Percentiles rank a stretch among this genome's conserved stretches.
Evolutionary conservation across 1,139 yeast species (phyloP).

Genomic region (Pichia sp.): DNA sequence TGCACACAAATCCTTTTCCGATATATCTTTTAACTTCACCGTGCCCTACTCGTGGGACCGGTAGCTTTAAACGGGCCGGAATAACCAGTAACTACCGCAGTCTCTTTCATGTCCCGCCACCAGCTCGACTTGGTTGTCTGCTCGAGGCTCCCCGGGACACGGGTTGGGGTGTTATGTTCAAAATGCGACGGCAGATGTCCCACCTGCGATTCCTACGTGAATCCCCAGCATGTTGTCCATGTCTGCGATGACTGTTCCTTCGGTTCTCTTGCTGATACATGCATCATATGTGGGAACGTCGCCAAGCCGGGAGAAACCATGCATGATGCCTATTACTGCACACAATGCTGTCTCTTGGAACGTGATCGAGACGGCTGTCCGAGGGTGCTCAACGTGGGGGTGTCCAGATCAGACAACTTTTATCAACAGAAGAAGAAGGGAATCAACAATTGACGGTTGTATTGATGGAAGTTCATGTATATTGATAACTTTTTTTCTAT

Average conservation of each 20-base stretch:
- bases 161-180: slow-evolving; percentile 66
- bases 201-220: slow-evolving; percentile 80
- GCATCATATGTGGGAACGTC: slow-evolving; percentile 66
- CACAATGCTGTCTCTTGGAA: slow-evolving; percentile 77
- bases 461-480: not conserved
- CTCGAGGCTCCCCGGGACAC: slow-evolving; percentile 78
- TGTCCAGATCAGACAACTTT: slow-evolving; percentile 63
- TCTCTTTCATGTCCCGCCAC: slow-evolving; percentile 74
- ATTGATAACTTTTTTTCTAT: not conserved
- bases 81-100: not conserved
- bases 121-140: slow-evolving; percentile 85
- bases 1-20: too few species aligned
- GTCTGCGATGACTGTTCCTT: slow-evolving; percentile 84
- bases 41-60: too few species aligned
- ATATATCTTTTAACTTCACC: too few species aligned
- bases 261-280: slow-evolving; percentile 59
- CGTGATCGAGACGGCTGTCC: slow-evolving; percentile 94
- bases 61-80: too few species aligned
- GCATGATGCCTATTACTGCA: slow-evolving; percentile 66
- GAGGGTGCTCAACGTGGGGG: slow-evolving; percentile 72
- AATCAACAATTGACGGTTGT: not conserved
- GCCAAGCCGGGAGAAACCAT: slow-evolving; percentile 42
- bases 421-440: slow-evolving; percentile 48
- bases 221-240: slow-evolving; percentile 66
- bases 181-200: slow-evolving; percentile 94